Percentiles rank a stretch among this genome's conserved stretches.
phyloP scores from a whole-genome alignment of 1,284 basidiomycete species.

The Violaceomyces palustris region DNA sequence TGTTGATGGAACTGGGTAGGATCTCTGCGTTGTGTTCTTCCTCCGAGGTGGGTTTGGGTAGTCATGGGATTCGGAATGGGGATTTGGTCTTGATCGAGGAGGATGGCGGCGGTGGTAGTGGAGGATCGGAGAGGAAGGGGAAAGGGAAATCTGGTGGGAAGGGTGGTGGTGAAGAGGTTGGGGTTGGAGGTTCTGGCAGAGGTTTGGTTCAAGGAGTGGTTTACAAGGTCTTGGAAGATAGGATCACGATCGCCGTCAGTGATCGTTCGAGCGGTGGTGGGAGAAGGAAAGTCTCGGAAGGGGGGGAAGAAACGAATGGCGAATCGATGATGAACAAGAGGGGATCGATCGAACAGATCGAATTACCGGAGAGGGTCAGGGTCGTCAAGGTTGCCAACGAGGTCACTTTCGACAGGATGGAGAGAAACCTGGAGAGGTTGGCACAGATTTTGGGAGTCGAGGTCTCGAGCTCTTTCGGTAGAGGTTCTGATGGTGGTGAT shows the following conservation, averaged over 20 bases:
- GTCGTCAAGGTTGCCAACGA: constrained; percentile 87
- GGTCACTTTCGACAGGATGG: constrained; percentile 73
- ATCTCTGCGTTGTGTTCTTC: constrained; percentile 75
- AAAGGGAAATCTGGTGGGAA: too few relatives aligned
- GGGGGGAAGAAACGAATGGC: constrained; percentile 3
- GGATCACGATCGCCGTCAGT: constrained; percentile 13
- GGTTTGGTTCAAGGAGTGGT: constrained; percentile 30
- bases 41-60: too few relatives aligned
- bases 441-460: constrained; percentile 14
- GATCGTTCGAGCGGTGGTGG: constrained; percentile 6
- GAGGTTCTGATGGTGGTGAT: background rate
- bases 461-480: constrained; percentile 1
- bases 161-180: too few relatives aligned
- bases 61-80: too few relatives aligned
- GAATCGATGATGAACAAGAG: too few relatives aligned
- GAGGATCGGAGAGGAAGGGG: too few relatives aligned
- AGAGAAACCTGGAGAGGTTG: constrained; percentile 23
- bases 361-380: constrained; percentile 75
- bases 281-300: constrained; percentile 7
- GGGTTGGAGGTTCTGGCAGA: too few relatives aligned
- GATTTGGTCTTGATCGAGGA: too few relatives aligned
- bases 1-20: constrained; percentile 79
- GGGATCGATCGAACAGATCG: constrained; percentile 62
- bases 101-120: too few relatives aligned
- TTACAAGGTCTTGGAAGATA: constrained; percentile 14